phyloP scores from a whole-genome alignment of 495 filamentous ascomycete genomes.

The Lepidopterella palustris region DNA sequence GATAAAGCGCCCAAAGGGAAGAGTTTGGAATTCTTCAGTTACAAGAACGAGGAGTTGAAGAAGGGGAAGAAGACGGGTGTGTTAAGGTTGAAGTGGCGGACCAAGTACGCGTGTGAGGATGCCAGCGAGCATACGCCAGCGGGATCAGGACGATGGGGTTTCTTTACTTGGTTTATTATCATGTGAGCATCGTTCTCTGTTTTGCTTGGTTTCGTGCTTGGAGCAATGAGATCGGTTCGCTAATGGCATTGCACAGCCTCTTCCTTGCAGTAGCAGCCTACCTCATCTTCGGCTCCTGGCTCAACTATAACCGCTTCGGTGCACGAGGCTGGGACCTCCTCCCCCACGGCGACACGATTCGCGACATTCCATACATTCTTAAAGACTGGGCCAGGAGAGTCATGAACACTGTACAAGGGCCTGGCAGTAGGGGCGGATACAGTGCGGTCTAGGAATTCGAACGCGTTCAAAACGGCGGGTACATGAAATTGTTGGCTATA shows the following conservation, averaged over 20 bases:
- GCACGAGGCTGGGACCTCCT: constrained; percentile 92
- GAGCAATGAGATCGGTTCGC: no score
- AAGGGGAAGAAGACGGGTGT: constrained; percentile 41
- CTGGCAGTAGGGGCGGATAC: constrained; percentile 78
- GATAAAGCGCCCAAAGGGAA: constrained; percentile 35
- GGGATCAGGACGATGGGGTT: constrained; percentile 62
- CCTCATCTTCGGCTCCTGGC: constrained; percentile 96
- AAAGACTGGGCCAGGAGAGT: constrained; percentile 79
- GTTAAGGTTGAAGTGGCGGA: constrained; percentile 72
- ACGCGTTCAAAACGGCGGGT: no score
- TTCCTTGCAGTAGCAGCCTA: constrained; percentile 85
- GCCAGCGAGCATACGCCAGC: constrained; percentile 39
- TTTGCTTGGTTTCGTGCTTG: neutral
- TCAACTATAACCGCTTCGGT: constrained; percentile 96
- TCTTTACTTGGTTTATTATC: constrained; percentile 96
- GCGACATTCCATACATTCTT: constrained; percentile 85
- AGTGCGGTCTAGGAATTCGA: constrained; percentile 79
- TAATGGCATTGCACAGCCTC: constrained; percentile 51
- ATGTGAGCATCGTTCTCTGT: constrained; percentile 56
- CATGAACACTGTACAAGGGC: constrained; percentile 75
- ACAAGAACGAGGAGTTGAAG: constrained; percentile 42
- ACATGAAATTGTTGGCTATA: no score
- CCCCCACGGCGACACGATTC: constrained; percentile 85
- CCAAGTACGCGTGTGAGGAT: constrained; percentile 74
- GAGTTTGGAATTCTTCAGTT: constrained; percentile 68